Evolutionary conservation across 352 stramenopile genomes (phyloP), one percentile per base, ranked within the genome.

Genomic region (Pythium dissimile): DNA sequence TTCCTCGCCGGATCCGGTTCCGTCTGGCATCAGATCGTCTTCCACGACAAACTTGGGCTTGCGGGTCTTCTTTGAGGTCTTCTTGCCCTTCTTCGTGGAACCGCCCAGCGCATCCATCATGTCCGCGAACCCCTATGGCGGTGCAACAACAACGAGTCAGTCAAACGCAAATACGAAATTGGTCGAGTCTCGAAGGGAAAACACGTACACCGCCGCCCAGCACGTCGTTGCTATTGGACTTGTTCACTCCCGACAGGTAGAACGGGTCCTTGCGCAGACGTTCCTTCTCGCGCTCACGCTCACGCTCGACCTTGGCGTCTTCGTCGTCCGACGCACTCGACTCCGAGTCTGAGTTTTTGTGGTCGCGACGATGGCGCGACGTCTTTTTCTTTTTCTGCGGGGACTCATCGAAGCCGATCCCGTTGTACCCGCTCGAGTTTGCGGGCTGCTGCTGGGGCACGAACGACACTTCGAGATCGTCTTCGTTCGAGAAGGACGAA

Each of bases 401-500:
- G 9, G 32, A 58, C 5, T 48, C 57, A n/a, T 26, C 24, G 21
- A 43, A 47, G 11, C 59, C 67, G 57, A 75, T 59, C 32, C 56
- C 62, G 39, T 52, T 63, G 41, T 72, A 71, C 12, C 23, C 43
- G 26, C 27, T 23, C 26, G 27, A 34, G 23, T 43, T 50, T 16
- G 39, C 44, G 31, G 27, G 64, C 62, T 43, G 50, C 12, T 63
- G 54, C 43, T 89, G 74, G 21, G 80, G 79, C 24, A 89, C 77
- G 62, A 94, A 90, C 13, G 79, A 91, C 21, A 94, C 84, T 57
- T 94, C 80, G 38, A 88, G 66, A 31, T 93, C 83, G 62, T 94
- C 77, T 52, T 87, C 81, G 57, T 71, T 83, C 26, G 71, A 64
- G 65, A 84, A 90, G 9, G 54, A 63, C 20, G 69, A 75, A 9